Conservation (phyloP, 1,139 yeast species). For the Candida sanyaensis region DNA sequence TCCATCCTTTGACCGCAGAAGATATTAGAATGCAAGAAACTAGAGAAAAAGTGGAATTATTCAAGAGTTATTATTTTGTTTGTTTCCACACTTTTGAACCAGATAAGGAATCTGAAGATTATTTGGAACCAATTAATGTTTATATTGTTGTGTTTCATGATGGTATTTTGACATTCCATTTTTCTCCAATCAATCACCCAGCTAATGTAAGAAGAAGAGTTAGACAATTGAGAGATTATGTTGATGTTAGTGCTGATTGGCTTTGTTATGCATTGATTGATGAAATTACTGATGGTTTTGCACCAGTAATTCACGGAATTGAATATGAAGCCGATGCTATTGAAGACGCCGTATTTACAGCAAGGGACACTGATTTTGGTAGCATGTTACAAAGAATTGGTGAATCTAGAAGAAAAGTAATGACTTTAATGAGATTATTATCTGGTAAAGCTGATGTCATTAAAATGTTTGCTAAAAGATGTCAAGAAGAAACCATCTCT, state of each 20-base stretch:
- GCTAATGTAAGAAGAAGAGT: constrained; percentile 89
- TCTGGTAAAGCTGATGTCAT: constrained; percentile 97
- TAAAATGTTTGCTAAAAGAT: constrained; percentile 94
- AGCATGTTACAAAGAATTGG: constrained; percentile 78
- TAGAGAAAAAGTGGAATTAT: constrained; percentile 78
- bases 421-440: constrained; percentile 82
- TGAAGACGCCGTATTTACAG: constrained; percentile 62
- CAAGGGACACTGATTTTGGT: constrained; percentile 54
- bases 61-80: constrained; percentile 71
- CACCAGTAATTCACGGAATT: constrained; percentile 81
- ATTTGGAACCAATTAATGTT: constrained; percentile 81
- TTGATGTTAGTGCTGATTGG: constrained; percentile 88
- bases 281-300: constrained; percentile 90
- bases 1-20: constrained; percentile 82
- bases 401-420: constrained; percentile 81
- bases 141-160: constrained; percentile 85
- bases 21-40: constrained; percentile 83
- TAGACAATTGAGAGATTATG: constrained; percentile 83
- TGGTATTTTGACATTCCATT: constrained; percentile 83
- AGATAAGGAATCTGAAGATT: constrained; percentile 73
- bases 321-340: constrained; percentile 90
- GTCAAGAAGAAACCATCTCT: constrained; percentile 59
- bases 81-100: constrained; percentile 80
- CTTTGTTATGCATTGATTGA: constrained; percentile 87
- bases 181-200: constrained; percentile 75